phyloP scores from a whole-genome alignment of 2,329 filamentous ascomycete genomes.

The Xenoacremonium recifei region DNA sequence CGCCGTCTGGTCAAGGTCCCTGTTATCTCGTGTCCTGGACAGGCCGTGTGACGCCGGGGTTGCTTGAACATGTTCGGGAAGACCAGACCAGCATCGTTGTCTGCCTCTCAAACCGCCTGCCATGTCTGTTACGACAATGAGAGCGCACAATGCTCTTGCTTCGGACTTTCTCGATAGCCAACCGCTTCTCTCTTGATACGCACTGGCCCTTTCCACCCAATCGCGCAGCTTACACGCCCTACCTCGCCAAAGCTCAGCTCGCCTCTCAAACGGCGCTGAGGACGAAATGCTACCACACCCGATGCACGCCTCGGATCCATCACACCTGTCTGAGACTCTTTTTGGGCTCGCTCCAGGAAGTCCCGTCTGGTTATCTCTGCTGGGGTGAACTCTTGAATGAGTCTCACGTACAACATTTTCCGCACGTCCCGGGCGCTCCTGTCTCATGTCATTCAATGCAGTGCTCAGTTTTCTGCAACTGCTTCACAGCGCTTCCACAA shows the following conservation, averaged over 20 bases:
- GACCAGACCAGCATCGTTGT: constrained; percentile 13
- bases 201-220: not conserved
- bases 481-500: not conserved
- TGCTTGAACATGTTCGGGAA: constrained; percentile 10
- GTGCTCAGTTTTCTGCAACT: not conserved
- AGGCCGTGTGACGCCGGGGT: constrained; percentile 1
- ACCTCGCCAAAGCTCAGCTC: not conserved
- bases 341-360: no score
- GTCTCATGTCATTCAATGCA: not conserved
- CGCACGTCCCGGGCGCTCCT: no score
- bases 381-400: no score
- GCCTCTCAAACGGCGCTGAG: not conserved
- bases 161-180: not conserved
- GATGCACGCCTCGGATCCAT: no score
- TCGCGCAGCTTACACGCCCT: not conserved
- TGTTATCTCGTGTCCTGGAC: no score
- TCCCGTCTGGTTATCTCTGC: no score
- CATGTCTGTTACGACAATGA: no score
- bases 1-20: no score
- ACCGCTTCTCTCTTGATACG: not conserved
- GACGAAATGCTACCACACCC: no score
- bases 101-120: constrained; percentile 8
- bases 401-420: no score
- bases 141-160: not conserved
- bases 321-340: no score